phyloP scores from a whole-genome alignment of 306 rosid species.

The Erythrophleum fordii region DNA sequence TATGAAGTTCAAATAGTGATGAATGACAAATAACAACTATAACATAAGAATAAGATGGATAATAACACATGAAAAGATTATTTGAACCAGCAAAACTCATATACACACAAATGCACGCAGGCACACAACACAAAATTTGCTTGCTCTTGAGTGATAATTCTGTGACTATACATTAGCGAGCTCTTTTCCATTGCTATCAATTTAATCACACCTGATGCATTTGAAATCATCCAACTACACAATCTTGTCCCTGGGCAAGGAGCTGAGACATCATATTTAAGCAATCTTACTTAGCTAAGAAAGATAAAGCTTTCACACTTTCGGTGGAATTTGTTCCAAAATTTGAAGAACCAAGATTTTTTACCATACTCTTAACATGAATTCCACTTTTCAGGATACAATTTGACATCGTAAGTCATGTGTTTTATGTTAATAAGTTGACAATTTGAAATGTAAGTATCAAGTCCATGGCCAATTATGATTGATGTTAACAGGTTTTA shows the following conservation, averaged over 20 bases:
- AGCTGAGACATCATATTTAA: slow-evolving; percentile 16
- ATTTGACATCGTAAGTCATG: background rate
- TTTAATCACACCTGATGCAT: slow-evolving; percentile 12
- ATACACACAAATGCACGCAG: background rate
- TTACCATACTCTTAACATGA: background rate
- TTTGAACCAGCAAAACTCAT: slow-evolving; percentile 19
- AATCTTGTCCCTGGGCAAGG: slow-evolving; percentile 1
- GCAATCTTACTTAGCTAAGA: background rate
- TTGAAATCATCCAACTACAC: slow-evolving; percentile 14
- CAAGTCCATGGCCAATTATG: slow-evolving; percentile 26
- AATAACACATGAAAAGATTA: background rate
- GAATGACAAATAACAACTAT: background rate
- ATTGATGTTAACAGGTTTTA: background rate
- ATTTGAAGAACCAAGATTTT: background rate
- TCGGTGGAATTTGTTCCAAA: background rate
- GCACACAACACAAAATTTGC: background rate
- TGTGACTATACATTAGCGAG: background rate
- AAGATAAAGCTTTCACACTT: background rate
- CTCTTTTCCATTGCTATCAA: background rate
- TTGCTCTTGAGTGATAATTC: background rate
- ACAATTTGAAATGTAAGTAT: slow-evolving; percentile 1
- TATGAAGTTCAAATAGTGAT: slow-evolving; percentile 29
- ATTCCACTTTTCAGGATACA: background rate
- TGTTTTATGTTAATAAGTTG: background rate
- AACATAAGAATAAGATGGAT: background rate